Evolutionary conservation across 345 rosid genomes (phyloP), one percentile per base, ranked within the genome.

Genomic region (Clausena lansium): DNA sequence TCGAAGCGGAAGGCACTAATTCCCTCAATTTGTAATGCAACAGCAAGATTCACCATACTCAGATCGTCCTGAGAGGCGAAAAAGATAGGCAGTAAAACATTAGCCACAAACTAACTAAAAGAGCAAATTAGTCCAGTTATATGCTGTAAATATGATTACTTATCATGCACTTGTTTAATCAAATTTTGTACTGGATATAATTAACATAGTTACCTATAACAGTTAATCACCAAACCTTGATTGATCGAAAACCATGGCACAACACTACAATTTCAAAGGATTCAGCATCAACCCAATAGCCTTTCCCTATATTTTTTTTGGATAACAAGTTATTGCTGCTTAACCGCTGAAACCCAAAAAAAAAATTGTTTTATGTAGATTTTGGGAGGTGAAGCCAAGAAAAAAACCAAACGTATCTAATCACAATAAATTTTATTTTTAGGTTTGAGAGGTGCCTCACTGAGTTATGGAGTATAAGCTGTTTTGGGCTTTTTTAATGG

Each of bases 241-340:
- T 79, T 17, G 97, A 89, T 80, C 74, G 83, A 78, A 89, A 91
- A 28, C 98, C 97, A 77, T 93, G 98, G 89, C 98, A 94, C 59
- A 93, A 64, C 78, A 94, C 71, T 14, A 88, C 89, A 50, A 93
- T 76, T 81, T 91, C 88, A 76, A 24, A 76, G 7, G 98, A 93
- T 17, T 92, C 92, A 70, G 97, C 86, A 28, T 94, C 95, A 73
- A 8, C 98, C 97, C 54, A 91, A 87, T 8, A 94, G 91, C 77
- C 88, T 92, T 77, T 92, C 92, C 1, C 89, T 90, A 68, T 87
- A 79, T 30, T 81, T 83, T 83, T 92, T 94, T 65, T 80, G 77
- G 69, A 94, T 82, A 6, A 86, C 59, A 38, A 92, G 65, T 78
- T 70, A 89, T 74, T 83, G 79, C 77, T 73, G 87, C 78, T 76